These are phyloP conservation scores for Trichoderma gracile DNA, from an alignment of 2,329 filamentous ascomycete species.

Conservation along the genomic window DNA sequence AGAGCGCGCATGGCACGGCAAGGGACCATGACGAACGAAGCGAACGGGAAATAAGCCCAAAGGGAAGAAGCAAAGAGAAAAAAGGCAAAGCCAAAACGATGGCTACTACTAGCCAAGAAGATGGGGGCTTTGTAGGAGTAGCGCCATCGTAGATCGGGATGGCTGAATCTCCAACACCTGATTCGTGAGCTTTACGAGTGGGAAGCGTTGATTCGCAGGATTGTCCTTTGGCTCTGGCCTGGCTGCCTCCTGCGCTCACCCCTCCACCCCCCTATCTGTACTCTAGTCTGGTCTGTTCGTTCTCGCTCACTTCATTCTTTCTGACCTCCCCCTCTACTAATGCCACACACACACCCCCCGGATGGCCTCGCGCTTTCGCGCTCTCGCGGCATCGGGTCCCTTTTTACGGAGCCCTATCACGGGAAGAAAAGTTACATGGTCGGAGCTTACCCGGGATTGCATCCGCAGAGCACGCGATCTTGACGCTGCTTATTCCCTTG, in stretches of 20 bases:
- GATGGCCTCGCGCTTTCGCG: slow-evolving; percentile 18
- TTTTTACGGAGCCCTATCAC: background rate
- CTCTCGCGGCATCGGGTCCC: slow-evolving; percentile 4
- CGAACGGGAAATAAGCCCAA: background rate
- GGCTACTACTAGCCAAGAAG: background rate
- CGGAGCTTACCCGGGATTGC: slow-evolving; percentile 16
- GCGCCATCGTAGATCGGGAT: slow-evolving; percentile 26
- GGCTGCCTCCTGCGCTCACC: background rate
- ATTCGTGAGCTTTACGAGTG: slow-evolving; percentile 24
- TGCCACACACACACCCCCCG: background rate
- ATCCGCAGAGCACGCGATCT: slow-evolving; percentile 19
- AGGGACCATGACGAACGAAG: background rate
- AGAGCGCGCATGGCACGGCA: background rate
- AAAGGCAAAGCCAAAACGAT: background rate
- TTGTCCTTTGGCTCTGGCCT: background rate
- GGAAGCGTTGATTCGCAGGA: slow-evolving; percentile 11
- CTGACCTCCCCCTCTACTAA: background rate
- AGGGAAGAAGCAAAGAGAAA: background rate
- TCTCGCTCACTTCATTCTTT: background rate
- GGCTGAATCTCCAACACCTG: slow-evolving; percentile 19
- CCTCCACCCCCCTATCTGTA: background rate
- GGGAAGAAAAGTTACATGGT: background rate
- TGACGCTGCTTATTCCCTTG: background rate
- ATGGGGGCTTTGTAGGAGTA: slow-evolving; percentile 4
- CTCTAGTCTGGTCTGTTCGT: background rate